Evolutionary conservation across 1,284 basidiomycete genomes (phyloP).

Genomic region (Flammula alnicola): DNA sequence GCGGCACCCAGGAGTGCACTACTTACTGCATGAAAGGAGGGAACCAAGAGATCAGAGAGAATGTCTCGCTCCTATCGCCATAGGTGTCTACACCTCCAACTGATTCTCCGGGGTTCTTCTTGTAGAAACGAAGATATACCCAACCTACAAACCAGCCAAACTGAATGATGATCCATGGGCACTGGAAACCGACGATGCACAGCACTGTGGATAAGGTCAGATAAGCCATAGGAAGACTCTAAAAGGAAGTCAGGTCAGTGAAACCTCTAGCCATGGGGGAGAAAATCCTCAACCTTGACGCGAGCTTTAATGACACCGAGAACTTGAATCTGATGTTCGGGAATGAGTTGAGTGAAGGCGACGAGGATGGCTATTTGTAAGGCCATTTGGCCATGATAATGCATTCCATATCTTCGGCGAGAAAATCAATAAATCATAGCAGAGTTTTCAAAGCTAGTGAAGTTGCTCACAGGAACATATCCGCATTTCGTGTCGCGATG

Average conservation of each 20-base stretch:
- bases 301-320: constrained; percentile 85
- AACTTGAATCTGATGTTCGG: constrained; percentile 96
- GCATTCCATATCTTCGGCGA: constrained; percentile 74
- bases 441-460: constrained; percentile 10
- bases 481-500: constrained; percentile 63
- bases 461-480: constrained; percentile 73
- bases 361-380: constrained; percentile 92
- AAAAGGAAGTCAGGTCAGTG: constrained; percentile 12
- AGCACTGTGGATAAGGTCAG: constrained; percentile 90
- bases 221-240: constrained; percentile 94
- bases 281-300: constrained; percentile 75
- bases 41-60: constrained; percentile 97
- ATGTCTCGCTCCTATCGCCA: constrained; percentile 95
- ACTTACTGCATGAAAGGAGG: constrained; percentile 89
- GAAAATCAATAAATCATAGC: constrained; percentile 8
- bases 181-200: constrained; percentile 87
- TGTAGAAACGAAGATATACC: constrained; percentile 97
- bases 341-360: constrained; percentile 96
- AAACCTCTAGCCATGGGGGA: background rate
- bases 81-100: constrained; percentile 65
- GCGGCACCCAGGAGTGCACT: background rate
- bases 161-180: constrained; percentile 95
- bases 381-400: constrained; percentile 92
- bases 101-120: constrained; percentile 71
- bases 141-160: constrained; percentile 98